phyloP scores from a whole-genome alignment of 225 moss, liverwort and hornwort species.

The Ulota crispa region DNA sequence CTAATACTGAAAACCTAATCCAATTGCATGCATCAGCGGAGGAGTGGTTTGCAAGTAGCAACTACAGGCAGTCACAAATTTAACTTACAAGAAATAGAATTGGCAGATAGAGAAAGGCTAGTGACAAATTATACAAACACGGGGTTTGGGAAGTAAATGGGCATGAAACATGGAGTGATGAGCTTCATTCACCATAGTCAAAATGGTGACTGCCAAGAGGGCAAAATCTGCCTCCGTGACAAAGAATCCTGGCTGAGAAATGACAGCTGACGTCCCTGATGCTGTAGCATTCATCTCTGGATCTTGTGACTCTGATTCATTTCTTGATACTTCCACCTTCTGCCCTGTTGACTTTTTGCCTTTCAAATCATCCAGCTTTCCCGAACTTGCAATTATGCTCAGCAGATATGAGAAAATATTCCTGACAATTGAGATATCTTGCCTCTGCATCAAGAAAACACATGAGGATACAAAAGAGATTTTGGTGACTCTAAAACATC shows the following conservation, averaged over 20 bases:
- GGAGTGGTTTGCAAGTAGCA: constrained; percentile 19
- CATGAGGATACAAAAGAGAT: constrained; percentile 4
- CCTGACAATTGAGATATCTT: constrained; percentile 34
- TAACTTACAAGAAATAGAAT: neutral
- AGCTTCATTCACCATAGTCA: constrained; percentile 46
- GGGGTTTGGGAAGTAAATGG: neutral
- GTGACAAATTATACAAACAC: neutral
- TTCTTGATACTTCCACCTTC: constrained; percentile 24
- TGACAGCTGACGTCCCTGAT: constrained; percentile 12
- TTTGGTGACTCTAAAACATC: neutral
- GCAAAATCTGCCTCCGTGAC: constrained; percentile 46
- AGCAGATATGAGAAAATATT: constrained; percentile 31
- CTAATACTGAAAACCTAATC: neutral
- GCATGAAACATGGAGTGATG: neutral
- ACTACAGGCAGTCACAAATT: constrained; percentile 7
- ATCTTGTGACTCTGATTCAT: constrained; percentile 20
- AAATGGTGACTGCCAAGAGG: constrained; percentile 41
- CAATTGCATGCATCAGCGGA: constrained; percentile 7
- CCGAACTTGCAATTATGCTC: constrained; percentile 34
- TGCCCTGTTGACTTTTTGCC: constrained; percentile 23
- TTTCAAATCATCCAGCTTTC: constrained; percentile 20
- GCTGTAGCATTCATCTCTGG: constrained; percentile 13
- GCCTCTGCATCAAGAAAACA: constrained; percentile 42
- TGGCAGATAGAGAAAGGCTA: neutral
- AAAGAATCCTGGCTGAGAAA: constrained; percentile 34